Conservation (phyloP, 371 early-diverging fungal genomes). For the Mortierella sp. region DNA sequence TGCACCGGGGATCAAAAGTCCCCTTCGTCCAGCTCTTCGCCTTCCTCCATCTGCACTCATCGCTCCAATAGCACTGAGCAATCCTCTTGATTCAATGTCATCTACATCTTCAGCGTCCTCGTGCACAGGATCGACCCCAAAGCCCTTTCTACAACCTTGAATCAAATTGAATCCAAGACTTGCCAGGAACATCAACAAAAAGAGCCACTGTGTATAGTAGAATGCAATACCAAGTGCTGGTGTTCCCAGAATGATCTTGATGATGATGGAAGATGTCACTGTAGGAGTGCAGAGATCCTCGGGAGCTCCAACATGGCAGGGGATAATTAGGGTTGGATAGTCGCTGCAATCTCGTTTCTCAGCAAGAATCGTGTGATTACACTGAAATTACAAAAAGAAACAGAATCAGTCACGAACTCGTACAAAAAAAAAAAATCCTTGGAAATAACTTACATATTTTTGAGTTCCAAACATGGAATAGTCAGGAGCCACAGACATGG, state of each 20-base stretch:
- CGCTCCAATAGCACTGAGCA: constrained; percentile 32
- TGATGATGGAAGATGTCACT: constrained; percentile 64
- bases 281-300: constrained; percentile 72
- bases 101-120: constrained; percentile 43
- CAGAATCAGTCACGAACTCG: neutral
- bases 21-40: constrained; percentile 35
- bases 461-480: constrained; percentile 80
- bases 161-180: constrained; percentile 59
- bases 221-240: constrained; percentile 70
- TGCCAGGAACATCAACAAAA: constrained; percentile 61
- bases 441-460: constrained; percentile 65
- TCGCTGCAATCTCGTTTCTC: constrained; percentile 62
- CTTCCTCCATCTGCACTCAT: constrained; percentile 42
- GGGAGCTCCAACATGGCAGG: constrained; percentile 69
- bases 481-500: constrained; percentile 72
- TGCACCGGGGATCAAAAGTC: constrained; percentile 45
- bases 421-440: neutral
- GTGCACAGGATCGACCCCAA: constrained; percentile 36
- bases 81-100: constrained; percentile 40
- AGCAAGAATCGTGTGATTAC: constrained; percentile 64
- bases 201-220: constrained; percentile 69
- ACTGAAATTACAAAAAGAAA: constrained; percentile 46
- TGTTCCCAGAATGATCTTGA: constrained; percentile 62
- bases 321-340: constrained; percentile 64
- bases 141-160: constrained; percentile 49